These are phyloP conservation scores for Zygotorulaspora danielsina DNA, from an alignment of 805 yeast species.

Conservation along the genomic window DNA sequence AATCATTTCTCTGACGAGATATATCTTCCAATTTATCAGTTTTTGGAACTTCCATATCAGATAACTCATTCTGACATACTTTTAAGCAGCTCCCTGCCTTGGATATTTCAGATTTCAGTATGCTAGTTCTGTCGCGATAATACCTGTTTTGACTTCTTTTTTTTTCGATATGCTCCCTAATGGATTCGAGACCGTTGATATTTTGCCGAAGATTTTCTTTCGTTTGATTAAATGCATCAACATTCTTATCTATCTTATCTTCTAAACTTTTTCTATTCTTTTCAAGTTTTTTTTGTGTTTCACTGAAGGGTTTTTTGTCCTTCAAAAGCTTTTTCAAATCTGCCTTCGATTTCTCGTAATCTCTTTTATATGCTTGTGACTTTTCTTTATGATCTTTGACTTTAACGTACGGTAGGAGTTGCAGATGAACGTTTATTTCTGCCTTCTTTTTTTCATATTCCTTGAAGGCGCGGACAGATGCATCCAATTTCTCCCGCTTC, in stretches of 20 bases:
- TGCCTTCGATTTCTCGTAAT: slow-evolving; percentile 28
- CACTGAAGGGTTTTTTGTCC: slow-evolving; percentile 27
- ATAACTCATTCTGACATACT: slow-evolving; percentile 9
- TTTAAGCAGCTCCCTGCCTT: slow-evolving; percentile 11
- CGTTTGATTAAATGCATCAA: slow-evolving; percentile 32
- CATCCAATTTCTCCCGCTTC: slow-evolving; percentile 40
- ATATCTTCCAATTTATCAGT: slow-evolving; percentile 15
- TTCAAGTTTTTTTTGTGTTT: slow-evolving; percentile 31
- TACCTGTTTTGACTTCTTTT: slow-evolving; percentile 19
- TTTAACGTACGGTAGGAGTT: slow-evolving; percentile 47
- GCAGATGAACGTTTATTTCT: slow-evolving; percentile 46
- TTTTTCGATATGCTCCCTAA: slow-evolving; percentile 17
- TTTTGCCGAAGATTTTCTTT: slow-evolving; percentile 15
- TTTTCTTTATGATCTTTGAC: slow-evolving; percentile 39
- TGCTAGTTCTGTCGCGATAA: slow-evolving; percentile 22
- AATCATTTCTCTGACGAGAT: slow-evolving; percentile 21
- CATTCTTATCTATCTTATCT: slow-evolving; percentile 37
- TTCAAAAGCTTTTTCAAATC: slow-evolving; percentile 25
- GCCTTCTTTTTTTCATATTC: slow-evolving; percentile 45
- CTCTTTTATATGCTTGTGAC: slow-evolving; percentile 27
- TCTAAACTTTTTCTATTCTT: slow-evolving; percentile 29
- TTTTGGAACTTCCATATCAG: slow-evolving; percentile 17
- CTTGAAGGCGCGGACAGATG: slow-evolving; percentile 46
- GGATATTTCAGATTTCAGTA: slow-evolving; percentile 16
- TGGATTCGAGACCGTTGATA: slow-evolving; percentile 17